Conservation (phyloP, 768 basidiomycete species). For the Lenzites betulinus region DNA sequence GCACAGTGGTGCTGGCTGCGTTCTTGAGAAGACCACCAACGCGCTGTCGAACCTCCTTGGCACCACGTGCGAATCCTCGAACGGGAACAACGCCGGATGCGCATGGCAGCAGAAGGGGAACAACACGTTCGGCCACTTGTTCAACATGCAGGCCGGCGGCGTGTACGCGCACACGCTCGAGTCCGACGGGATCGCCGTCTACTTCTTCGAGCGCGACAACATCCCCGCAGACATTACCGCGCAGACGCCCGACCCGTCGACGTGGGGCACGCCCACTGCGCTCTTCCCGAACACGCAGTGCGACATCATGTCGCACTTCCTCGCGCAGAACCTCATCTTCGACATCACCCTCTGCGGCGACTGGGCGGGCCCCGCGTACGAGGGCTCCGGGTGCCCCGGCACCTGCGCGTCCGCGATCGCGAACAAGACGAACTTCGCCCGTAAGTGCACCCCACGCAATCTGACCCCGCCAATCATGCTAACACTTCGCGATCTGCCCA, state of each 20-base stretch:
- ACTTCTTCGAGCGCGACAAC: conserved; percentile 43
- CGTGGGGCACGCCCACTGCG: conserved; percentile 45
- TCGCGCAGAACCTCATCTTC: conserved; percentile 40
- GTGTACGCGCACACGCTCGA: conserved; percentile 46
- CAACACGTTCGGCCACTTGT: conserved; percentile 42
- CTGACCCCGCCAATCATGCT: background rate
- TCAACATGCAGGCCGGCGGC: conserved; percentile 47
- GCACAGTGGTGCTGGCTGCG: conserved; percentile 43
- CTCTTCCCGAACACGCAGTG: conserved; percentile 40
- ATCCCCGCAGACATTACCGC: conserved; percentile 40
- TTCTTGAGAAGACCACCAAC: conserved; percentile 30
- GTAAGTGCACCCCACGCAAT: conserved; percentile 29
- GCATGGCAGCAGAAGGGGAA: conserved; percentile 37
- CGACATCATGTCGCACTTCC: conserved; percentile 39
- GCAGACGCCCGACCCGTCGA: conserved; percentile 39
- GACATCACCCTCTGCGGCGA: conserved; percentile 48
- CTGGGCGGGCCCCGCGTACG: conserved; percentile 43
- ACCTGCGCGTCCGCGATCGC: conserved; percentile 44
- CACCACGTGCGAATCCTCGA: conserved; percentile 35
- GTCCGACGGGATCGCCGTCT: conserved; percentile 45
- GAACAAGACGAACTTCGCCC: conserved; percentile 55
- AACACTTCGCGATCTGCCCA: background rate
- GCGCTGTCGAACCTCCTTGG: conserved; percentile 34
- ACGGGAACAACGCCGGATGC: conserved; percentile 43
- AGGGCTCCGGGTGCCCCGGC: conserved; percentile 33